A percentile compares a stretch with the other conserved stretches of the same genome.
These are phyloP conservation scores for Crithidia brevicula DNA, from an alignment of 208 protist genomes.

Conservation along the genomic window DNA sequence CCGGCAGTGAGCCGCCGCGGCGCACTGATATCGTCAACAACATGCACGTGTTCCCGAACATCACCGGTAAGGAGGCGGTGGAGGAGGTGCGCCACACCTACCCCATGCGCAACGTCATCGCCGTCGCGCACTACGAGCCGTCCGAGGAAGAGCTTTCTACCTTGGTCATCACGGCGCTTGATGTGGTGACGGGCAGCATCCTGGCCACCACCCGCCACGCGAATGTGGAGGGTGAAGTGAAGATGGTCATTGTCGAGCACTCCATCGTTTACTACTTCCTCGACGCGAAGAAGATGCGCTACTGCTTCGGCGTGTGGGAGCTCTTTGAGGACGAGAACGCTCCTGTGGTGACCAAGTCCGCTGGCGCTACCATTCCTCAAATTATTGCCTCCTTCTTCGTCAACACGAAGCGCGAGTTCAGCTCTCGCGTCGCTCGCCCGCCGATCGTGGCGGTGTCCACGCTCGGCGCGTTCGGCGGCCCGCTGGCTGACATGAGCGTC, in stretches of 20 bases:
- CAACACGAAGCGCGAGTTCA: constrained; percentile 64
- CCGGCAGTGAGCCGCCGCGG: constrained; percentile 47
- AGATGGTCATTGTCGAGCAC: constrained; percentile 87
- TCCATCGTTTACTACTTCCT: constrained; percentile 86
- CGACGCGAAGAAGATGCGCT: constrained; percentile 81
- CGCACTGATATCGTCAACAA: constrained; percentile 69
- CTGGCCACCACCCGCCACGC: constrained; percentile 75
- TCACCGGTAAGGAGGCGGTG: constrained; percentile 46
- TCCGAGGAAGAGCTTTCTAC: constrained; percentile 60
- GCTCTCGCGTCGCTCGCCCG: constrained; percentile 73
- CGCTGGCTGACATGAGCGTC: constrained; percentile 63
- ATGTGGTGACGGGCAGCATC: constrained; percentile 84
- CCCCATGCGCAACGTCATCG: constrained; percentile 82
- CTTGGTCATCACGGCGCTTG: constrained; percentile 77
- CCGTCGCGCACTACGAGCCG: constrained; percentile 79
- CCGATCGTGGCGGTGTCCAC: constrained; percentile 69
- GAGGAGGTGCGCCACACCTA: constrained; percentile 88
- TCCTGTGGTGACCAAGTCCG: constrained; percentile 52
- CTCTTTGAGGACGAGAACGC: constrained; percentile 79
- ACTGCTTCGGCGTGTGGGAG: constrained; percentile 88
- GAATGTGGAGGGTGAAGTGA: constrained; percentile 78
- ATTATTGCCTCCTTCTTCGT: constrained; percentile 83
- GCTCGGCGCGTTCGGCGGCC: constrained; percentile 71
- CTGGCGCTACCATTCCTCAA: constrained; percentile 70
- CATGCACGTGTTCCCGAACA: constrained; percentile 81